Evolutionary conservation across 495 filamentous ascomycete species (phyloP), one percentile per base, ranked within the genome.

Genomic region (Penicillium riverlandense): DNA sequence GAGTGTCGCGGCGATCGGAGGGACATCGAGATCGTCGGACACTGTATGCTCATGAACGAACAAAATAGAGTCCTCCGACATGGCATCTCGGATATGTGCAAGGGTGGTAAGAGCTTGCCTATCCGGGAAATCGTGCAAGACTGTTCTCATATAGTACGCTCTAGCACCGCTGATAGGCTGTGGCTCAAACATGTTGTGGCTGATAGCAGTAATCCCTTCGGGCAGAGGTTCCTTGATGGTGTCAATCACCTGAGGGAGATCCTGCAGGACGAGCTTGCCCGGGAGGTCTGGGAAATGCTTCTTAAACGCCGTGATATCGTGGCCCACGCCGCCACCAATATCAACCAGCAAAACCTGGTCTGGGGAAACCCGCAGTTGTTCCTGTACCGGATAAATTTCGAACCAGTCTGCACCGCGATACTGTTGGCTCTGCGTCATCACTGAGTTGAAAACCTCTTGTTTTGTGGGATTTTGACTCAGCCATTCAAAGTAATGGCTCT

Each of bases 111-210:
- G 40, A 11, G 56, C 63, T 29, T 72, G 58, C 15, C 57, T 52
- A 30, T 77, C 72, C 5, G 66, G 57, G 53, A 61, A 67, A 48
- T 78, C 72, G 48, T 78, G 75, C 14, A 79, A 47, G 13, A 77
- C 63, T 9, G 61, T 53, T 9, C 49, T 38, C 37, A 67, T 43
- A 36, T 57, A 62, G 42, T 62, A 66, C 3, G 55, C 52, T 28
- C 47, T 49, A 6, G 55, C 55, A 43, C 63, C 68, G 35, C 55
- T 54, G 35, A 72, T 50, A 1, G 72, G 71, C 49, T 78, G 74
- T 7, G 61, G 49, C 2, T 58, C 63, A 43, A 77, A 75, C 45
- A 79, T 69, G 44, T 75, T 61, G 47, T 80, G 54, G 0, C 38
- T 41, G 49, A 65, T 55, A 11, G 47, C 34, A 33, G 61, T 51